A percentile compares a stretch with the other conserved stretches of the same genome.
phyloP scores from a whole-genome alignment of 2,329 filamentous ascomycete species.

The Phialocephala subalpina region DNA sequence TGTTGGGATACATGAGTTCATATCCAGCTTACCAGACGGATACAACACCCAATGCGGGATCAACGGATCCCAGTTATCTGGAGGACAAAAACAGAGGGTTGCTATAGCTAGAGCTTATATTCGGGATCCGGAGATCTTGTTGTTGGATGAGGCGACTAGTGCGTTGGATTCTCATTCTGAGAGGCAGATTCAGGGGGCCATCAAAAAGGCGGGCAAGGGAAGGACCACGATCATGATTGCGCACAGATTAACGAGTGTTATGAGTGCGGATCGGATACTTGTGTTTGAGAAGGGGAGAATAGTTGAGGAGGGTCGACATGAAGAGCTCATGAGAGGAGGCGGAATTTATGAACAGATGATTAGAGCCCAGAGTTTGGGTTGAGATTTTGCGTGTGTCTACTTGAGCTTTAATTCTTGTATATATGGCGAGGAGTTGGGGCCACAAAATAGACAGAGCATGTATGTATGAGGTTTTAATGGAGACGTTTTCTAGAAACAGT shows the following conservation, averaged over 20 bases:
- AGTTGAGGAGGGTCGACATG: slow-evolving; percentile 61
- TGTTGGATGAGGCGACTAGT: slow-evolving; percentile 85
- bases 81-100: slow-evolving; percentile 81
- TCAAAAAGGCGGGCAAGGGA: slow-evolving; percentile 61
- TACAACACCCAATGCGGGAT: slow-evolving; percentile 75
- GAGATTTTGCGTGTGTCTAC: neutral
- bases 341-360: slow-evolving; percentile 51
- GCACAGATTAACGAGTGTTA: slow-evolving; percentile 63
- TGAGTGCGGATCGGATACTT: slow-evolving; percentile 63
- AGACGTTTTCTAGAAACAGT: neutral
- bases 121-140: slow-evolving; percentile 73
- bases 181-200: slow-evolving; percentile 68
- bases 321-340: slow-evolving; percentile 60
- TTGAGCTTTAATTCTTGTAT: neutral
- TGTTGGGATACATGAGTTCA: slow-evolving; percentile 75
- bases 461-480: neutral
- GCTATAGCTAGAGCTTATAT: slow-evolving; percentile 81
- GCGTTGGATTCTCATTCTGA: slow-evolving; percentile 68
- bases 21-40: slow-evolving; percentile 66
- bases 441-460: neutral
- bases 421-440: slow-evolving; percentile 7
- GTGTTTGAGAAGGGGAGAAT: slow-evolving; percentile 62
- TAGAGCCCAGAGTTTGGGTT: slow-evolving; percentile 24
- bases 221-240: slow-evolving; percentile 66
- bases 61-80: slow-evolving; percentile 78